Percentiles rank a stretch among this genome's conserved stretches.
Conservation (phyloP, 768 basidiomycete genomes). For the Naganishia vishniacii region DNA sequence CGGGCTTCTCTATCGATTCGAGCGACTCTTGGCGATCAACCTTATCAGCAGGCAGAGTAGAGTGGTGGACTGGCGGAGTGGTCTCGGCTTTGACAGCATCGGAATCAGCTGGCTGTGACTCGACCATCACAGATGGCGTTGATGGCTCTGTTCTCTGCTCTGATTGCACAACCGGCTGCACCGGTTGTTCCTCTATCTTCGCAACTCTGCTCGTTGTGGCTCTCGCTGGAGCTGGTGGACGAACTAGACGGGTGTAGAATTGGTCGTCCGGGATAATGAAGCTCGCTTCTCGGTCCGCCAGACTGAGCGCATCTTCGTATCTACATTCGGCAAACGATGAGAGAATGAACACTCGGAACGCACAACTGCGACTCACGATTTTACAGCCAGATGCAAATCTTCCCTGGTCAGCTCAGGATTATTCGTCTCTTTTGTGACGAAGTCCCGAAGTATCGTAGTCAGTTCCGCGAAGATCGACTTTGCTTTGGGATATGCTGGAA, state of each 20-base stretch:
- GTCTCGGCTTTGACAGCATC: not conserved
- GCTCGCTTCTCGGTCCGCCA: slow-evolving; percentile 18
- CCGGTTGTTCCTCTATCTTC: not conserved
- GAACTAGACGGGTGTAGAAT: not conserved
- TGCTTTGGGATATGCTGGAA: slow-evolving; percentile 24
- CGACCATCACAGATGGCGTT: too few species aligned
- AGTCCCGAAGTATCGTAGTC: slow-evolving; percentile 4
- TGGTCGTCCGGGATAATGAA: slow-evolving; percentile 14
- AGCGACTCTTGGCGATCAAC: not conserved
- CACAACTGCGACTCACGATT: slow-evolving; percentile 17
- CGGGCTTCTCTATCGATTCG: not conserved
- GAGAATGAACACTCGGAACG: too few species aligned
- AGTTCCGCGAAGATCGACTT: slow-evolving; percentile 14
- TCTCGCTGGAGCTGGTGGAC: not conserved
- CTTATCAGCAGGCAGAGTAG: not conserved
- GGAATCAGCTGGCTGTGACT: not conserved
- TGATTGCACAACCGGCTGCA: too few species aligned
- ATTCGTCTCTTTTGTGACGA: slow-evolving; percentile 13
- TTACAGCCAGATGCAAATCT: slow-evolving; percentile 23
- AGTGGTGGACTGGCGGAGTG: not conserved
- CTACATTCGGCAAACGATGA: not conserved
- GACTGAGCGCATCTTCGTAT: slow-evolving; percentile 11
- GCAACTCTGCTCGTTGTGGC: not conserved
- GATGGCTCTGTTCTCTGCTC: too few species aligned
- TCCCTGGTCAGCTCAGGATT: slow-evolving; percentile 14